Base-by-base conservation (phyloP, 2,329 filamentous ascomycete genomes). In the Monosporascus sp. region DNA sequence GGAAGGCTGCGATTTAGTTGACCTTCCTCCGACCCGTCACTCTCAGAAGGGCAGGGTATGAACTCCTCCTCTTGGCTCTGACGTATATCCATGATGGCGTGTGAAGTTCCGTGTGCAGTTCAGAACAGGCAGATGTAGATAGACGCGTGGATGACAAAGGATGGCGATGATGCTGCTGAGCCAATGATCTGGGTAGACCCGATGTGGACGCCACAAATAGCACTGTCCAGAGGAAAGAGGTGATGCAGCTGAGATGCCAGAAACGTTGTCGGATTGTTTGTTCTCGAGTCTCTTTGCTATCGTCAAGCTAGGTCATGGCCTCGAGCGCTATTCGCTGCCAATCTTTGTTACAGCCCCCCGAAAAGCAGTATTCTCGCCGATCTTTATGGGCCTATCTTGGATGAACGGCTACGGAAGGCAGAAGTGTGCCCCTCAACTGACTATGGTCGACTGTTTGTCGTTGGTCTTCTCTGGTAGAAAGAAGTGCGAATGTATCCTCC, bases 221-320 rank as follows among this genome's bases (percentile, higher is more conserved):
- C 65, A 72, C 58, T 65, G 69, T 70, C 70, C 70, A 69, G 62
- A 62, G 64, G 57, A 69, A 65, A 63, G 69, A 65, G 66, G 68
- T 69, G 69, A 71, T 66, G 72, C 70, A 76, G 69, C 66, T 69
- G 69, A 68, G 64, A 68, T 71, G 68, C 69, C 71, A 75, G 67
- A 70, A 74, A 70, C 70, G 71, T 71, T 71, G 73, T 73, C 73
- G 73, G 71, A 71, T 71, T 69, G 68, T 71, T 73, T 74, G 70
- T 75, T 71, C 24, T 64, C 59, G 64, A 58, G 61, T 61, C 56
- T 64, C 76, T 86, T 82, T 87, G 85, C 86, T 88, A 89, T 84
- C 84, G 81, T 85, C 81, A 83, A 83, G 83, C 85, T 88, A 88
- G 82, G 81, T 83, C 82, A 80, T 83, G 76, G 75, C 75, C 73